These are phyloP conservation scores for Phialophora tarda DNA, from an alignment of 2,329 filamentous ascomycete genomes.

Conservation along the genomic window DNA sequence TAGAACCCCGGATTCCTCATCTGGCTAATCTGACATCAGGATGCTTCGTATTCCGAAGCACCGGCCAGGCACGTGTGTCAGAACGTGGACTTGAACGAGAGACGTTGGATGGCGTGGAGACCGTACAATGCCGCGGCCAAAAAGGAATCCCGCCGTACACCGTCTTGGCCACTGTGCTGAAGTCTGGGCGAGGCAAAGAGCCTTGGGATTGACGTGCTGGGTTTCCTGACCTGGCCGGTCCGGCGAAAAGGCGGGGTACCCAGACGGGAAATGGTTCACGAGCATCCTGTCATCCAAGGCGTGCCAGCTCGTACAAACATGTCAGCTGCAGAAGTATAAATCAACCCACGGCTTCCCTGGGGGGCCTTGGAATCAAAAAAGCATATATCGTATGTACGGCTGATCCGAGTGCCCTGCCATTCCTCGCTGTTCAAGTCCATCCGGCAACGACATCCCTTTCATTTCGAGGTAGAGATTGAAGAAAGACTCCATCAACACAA, in stretches of 20 bases:
- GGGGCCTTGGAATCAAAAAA: background rate
- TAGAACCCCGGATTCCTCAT: background rate
- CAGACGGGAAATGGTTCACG: background rate
- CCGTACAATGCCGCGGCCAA: background rate
- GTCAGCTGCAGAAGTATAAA: slow-evolving; percentile 5
- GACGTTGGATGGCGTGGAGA: background rate
- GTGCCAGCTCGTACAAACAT: background rate
- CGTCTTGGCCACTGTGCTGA: background rate
- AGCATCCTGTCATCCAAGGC: background rate
- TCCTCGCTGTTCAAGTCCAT: background rate
- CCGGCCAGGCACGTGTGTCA: background rate
- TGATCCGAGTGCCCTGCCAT: no score
- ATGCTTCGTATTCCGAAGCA: background rate
- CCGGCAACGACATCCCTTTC: background rate
- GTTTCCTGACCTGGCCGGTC: background rate
- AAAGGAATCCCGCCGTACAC: background rate
- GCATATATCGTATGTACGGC: background rate
- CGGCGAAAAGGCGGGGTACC: background rate
- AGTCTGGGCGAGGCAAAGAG: background rate
- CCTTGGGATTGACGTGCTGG: background rate
- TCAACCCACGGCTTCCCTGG: background rate
- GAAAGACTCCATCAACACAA: background rate
- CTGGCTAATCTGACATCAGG: background rate
- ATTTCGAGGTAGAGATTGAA: background rate
- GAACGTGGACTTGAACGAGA: background rate